A percentile compares a stretch with the other conserved stretches of the same genome.
phyloP scores from a whole-genome alignment of 1,284 basidiomycete genomes.

The Ganoderma meredithae region DNA sequence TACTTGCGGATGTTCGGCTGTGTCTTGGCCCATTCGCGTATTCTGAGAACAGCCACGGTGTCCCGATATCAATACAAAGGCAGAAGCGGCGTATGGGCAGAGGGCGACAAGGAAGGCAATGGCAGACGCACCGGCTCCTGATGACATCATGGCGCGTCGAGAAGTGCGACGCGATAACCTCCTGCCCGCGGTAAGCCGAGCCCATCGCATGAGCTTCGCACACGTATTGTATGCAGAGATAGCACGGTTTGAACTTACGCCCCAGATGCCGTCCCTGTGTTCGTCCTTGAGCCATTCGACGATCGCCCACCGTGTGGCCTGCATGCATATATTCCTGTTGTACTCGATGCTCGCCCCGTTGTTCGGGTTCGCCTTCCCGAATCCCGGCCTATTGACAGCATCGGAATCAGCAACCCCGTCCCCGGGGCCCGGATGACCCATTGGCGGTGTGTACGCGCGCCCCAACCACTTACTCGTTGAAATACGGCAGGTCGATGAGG shows the following conservation, averaged over 20 bases:
- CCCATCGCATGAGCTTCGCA: neutral
- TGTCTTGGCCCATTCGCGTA: constrained; percentile 47
- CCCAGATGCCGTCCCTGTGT: constrained; percentile 53
- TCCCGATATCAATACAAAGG: neutral
- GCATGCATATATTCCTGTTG: constrained; percentile 50
- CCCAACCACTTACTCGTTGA: constrained; percentile 55
- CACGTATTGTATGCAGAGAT: neutral
- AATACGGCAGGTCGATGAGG: constrained; percentile 60
- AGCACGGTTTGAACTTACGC: constrained; percentile 40
- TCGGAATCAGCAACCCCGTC: neutral
- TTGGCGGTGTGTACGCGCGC: neutral
- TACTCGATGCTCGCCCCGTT: constrained; percentile 49
- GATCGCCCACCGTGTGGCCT: constrained; percentile 58
- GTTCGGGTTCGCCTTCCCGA: constrained; percentile 49
- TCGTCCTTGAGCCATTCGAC: constrained; percentile 58
- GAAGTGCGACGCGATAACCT: constrained; percentile 59
- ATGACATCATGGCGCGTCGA: constrained; percentile 50
- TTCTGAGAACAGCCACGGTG: constrained; percentile 37
- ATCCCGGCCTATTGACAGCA: constrained; percentile 49
- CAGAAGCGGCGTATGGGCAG: neutral
- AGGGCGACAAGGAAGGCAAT: neutral
- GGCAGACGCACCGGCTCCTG: constrained; percentile 47
- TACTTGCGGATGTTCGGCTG: constrained; percentile 42
- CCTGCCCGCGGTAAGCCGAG: constrained; percentile 40
- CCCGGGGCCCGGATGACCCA: neutral